Evolutionary conservation across 345 rosid genomes (phyloP), one percentile per base, ranked within the genome.

Genomic region (Euphorbia pulcherrima): DNA sequence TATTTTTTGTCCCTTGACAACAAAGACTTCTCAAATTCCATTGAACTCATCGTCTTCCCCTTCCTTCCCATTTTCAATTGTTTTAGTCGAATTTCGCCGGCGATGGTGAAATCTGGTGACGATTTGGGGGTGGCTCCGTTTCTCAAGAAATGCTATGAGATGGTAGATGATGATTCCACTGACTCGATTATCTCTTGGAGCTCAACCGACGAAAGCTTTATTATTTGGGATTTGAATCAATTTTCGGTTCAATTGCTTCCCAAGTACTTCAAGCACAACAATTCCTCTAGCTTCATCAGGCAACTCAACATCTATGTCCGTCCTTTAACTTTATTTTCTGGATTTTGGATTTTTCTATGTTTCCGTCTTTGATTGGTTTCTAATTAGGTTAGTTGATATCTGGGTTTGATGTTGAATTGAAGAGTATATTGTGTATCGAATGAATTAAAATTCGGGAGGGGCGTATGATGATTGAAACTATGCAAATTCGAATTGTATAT

Each of bases 271-370:
- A 92, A 89, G 75, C 96, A 89, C 76, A 85, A 78, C 84, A 92
- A 92, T 68, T 77, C 77, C 79, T 80, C 97, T 41, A 87, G 94
- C 81, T 92, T 92, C 69, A 77, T 92, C 78, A 80, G 97, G 65
- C 97, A 89, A 72, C 97, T 92, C 73, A 92, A 92, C 51, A 92
- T 92, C 75, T 92, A 89, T 70, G 97, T 89, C 70, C 73, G 92
- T 79, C 18, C 44, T 27, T 51, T 7, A 23, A 61, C 5, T 65
- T 7, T 4, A 20, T 65, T 41, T 47, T 33, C 13, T 10, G 48
- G n/a, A 13, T 9, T 60, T 9, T 60, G 20, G 59, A 13, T 20
- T 58, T 13, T 30, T 56, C 70, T 28, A 37, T 9, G n/a, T n/a
- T n/a, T 4, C 46, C 24, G 30, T 60, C 28, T 9, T 26, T 35